Evolutionary conservation across 345 rosid species (phyloP), one percentile per base, ranked within the genome.

Genomic region (Dimocarpus longan): DNA sequence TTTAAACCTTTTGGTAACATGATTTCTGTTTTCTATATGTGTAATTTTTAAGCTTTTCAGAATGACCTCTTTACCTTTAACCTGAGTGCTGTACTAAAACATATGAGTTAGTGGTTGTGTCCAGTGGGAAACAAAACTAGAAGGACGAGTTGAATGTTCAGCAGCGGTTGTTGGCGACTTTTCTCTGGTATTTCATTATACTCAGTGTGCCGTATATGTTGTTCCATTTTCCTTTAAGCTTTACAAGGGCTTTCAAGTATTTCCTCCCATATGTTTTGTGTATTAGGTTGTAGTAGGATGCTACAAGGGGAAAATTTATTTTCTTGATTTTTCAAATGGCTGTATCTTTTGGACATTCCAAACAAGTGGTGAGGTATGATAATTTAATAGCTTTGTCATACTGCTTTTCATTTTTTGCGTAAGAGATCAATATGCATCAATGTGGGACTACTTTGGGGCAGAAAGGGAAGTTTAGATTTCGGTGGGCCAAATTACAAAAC

Each of bases 211-310:
- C 64, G 64, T 74, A 22, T 24, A 43, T 82, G 76, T 56, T 9
- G 28, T 76, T 70, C 78, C 46, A 43, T 84, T 73, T 74, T 72
- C 39, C 63, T 24, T 48, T 62, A 65, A 60, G 69, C 65, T 73
- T 75, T 52, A 74, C n/a, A 68, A 76, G 39, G 21, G 78, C 68
- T 65, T 44, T 37, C 32, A 71, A 57, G 66, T 64, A 76, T 76
- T 73, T 71, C 7, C 65, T n/a, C 26, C 28, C 68, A 54, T 32
- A 42, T 73, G 80, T 52, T 46, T 46, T 46, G 57, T 78, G 15
- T 74, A 43, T 75, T 85, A 92, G 99, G 93, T 95, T 66, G 97
- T 92, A 24, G 90, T 95, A 80, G 99, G 99, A 82, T 94, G 98
- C 91, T 94, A 96, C 76, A 81, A 80, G 76, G 97, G 98, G 76